A percentile compares a stretch with the other conserved stretches of the same genome.
Conservation (phyloP, 495 filamentous ascomycete genomes). For the Geoglossum glabrum region DNA sequence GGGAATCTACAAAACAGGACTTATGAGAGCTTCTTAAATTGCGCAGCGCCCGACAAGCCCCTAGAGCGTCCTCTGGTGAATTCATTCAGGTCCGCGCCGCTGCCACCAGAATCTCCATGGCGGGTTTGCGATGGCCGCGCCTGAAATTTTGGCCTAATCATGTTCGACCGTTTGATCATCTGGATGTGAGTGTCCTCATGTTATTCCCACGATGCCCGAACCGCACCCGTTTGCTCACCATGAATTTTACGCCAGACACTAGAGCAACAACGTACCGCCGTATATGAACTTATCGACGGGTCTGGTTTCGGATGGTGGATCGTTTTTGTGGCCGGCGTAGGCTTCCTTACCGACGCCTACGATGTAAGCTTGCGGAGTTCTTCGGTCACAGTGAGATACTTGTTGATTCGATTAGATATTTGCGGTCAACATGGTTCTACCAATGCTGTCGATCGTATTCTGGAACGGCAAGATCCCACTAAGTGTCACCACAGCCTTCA, state of each 20-base stretch:
- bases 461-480: constrained; percentile 35
- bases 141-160: background rate
- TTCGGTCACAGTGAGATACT: background rate
- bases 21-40: no score
- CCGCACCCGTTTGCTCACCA: background rate
- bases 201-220: background rate
- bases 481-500: constrained; percentile 59
- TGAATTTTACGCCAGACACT: background rate
- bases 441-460: constrained; percentile 54
- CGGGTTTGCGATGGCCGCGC: background rate
- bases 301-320: background rate
- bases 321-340: constrained; percentile 48
- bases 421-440: constrained; percentile 39
- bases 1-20: no score
- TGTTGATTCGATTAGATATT: constrained; percentile 30
- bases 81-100: no score
- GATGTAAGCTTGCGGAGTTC: constrained; percentile 16
- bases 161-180: background rate
- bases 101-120: background rate
- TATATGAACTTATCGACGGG: background rate
- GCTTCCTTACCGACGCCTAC: constrained; percentile 68
- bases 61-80: no score
- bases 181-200: background rate
- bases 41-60: no score
- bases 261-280: background rate